Percentiles rank a stretch among this genome's conserved stretches.
Evolutionary conservation across 2,329 filamentous ascomycete genomes (phyloP).

Genomic region (Didymella glomerata): DNA sequence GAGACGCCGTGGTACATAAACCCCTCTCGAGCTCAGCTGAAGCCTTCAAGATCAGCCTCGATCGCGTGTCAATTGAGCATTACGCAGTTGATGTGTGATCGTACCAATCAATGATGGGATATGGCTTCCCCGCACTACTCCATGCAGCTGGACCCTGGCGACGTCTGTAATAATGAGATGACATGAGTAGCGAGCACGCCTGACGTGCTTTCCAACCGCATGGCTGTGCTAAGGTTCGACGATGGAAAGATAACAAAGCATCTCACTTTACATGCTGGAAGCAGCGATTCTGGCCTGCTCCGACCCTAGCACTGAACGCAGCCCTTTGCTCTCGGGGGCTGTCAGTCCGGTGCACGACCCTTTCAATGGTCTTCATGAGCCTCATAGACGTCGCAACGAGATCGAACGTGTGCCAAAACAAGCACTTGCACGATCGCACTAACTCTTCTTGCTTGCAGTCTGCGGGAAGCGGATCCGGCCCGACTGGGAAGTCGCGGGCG

Average conservation of each 20-base stretch:
- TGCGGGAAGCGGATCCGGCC: conserved; percentile 16
- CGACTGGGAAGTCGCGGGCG: conserved; percentile 10
- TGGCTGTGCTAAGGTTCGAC: conserved; percentile 7
- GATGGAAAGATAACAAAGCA: conserved; percentile 8
- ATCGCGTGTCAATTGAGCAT: conserved; percentile 41
- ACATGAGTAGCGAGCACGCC: conserved; percentile 13
- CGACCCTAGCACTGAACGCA: conserved; percentile 3
- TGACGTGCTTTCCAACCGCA: conserved; percentile 11
- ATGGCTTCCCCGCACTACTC: conserved; percentile 45
- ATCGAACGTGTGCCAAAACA: conserved; percentile 5
- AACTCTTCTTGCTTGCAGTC: conserved; percentile 10
- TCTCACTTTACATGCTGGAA: neutral
- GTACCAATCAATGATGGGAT: conserved; percentile 45
- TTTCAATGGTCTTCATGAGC: conserved; percentile 9
- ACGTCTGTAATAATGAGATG: conserved; percentile 34
- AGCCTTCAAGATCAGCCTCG: conserved; percentile 20
- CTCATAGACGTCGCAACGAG: conserved; percentile 18
- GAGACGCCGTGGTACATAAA: conserved; percentile 25
- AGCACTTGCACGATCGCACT: conserved; percentile 13
- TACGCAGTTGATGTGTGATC: conserved; percentile 45
- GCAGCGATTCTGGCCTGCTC: neutral
- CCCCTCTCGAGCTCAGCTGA: conserved; percentile 28
- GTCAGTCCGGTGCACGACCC: neutral
- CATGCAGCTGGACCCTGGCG: conserved; percentile 38
- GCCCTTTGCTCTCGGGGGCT: conserved; percentile 2